Evolutionary conservation across 202 grass and related monocot species (phyloP).

Genomic region (Zizania palustris): DNA sequence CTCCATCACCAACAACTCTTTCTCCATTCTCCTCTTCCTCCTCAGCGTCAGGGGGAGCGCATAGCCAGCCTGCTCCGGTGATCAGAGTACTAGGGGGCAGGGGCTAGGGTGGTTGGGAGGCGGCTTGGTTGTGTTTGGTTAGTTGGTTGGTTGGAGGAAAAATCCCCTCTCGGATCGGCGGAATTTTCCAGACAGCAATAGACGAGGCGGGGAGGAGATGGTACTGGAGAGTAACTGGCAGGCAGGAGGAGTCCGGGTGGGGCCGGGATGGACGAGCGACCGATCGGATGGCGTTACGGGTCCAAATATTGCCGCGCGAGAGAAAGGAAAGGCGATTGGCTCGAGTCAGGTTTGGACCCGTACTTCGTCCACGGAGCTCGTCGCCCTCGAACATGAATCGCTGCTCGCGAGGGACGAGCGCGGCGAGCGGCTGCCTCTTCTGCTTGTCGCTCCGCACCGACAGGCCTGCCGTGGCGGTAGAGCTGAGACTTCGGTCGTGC

Average conservation of each 20-base stretch:
- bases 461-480: conserved; percentile 24
- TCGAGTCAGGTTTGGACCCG: conserved; percentile 69
- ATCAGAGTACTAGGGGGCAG: no score
- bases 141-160: no score
- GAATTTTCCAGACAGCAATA: conserved; percentile 53
- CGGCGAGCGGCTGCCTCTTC: conserved; percentile 48
- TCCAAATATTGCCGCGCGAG: conserved; percentile 14
- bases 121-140: conserved; percentile 10
- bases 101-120: not conserved
- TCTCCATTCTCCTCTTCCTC: not conserved
- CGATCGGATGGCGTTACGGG: conserved; percentile 18
- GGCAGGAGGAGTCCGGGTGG: not conserved
- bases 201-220: not conserved
- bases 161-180: conserved; percentile 35
- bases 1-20: conserved; percentile 44
- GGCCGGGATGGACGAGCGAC: not conserved
- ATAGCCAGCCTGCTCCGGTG: conserved; percentile 41
- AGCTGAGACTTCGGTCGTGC: no score
- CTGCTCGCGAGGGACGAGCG: conserved; percentile 73
- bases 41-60: no score
- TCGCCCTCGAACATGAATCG: conserved; percentile 92
- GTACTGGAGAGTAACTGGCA: not conserved
- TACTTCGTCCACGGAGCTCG: conserved; percentile 81
- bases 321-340: conserved; percentile 12
- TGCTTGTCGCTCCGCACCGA: conserved; percentile 63